Evolutionary conservation across 1,284 basidiomycete species (phyloP).

Genomic region (Coniferiporia sulphurascens): DNA sequence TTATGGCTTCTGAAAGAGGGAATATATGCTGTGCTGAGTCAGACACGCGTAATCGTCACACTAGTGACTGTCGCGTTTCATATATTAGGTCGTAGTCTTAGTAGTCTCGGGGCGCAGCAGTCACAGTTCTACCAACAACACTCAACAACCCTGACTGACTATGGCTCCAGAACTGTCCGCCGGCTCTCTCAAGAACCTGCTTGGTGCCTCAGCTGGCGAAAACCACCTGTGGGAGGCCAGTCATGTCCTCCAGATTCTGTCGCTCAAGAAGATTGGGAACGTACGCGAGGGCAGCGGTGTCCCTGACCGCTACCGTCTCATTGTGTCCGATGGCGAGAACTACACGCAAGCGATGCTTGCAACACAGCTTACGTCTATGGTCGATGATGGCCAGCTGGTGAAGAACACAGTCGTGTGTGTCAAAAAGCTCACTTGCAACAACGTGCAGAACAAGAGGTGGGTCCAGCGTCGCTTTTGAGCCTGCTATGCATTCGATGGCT

Average conservation of each 20-base stretch:
- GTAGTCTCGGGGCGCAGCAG: not conserved
- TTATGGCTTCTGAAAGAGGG: too few relatives aligned
- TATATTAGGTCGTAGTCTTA: not conserved
- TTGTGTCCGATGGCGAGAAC: constrained; percentile 76
- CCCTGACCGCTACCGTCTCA: constrained; percentile 63
- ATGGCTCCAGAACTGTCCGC: constrained; percentile 45
- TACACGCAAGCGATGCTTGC: constrained; percentile 95
- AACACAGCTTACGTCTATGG: constrained; percentile 81
- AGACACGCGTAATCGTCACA: not conserved
- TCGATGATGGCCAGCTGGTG: constrained; percentile 63
- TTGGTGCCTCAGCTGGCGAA: constrained; percentile 42
- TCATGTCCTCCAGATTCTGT: constrained; percentile 77
- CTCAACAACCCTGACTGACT: not conserved
- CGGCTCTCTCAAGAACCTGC: constrained; percentile 52
- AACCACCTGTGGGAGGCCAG: constrained; percentile 47
- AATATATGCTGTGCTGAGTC: not conserved
- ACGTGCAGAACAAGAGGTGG: constrained; percentile 80
- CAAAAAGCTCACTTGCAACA: constrained; percentile 79
- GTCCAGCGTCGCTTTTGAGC: constrained; percentile 22
- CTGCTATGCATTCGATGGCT: too few relatives aligned
- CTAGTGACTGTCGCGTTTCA: not conserved
- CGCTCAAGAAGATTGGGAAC: constrained; percentile 70
- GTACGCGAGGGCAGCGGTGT: constrained; percentile 34
- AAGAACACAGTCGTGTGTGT: constrained; percentile 75
- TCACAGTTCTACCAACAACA: not conserved